These are phyloP conservation scores for Verbena officinalis DNA, from an alignment of 257 asterid species.

Conservation along the genomic window DNA sequence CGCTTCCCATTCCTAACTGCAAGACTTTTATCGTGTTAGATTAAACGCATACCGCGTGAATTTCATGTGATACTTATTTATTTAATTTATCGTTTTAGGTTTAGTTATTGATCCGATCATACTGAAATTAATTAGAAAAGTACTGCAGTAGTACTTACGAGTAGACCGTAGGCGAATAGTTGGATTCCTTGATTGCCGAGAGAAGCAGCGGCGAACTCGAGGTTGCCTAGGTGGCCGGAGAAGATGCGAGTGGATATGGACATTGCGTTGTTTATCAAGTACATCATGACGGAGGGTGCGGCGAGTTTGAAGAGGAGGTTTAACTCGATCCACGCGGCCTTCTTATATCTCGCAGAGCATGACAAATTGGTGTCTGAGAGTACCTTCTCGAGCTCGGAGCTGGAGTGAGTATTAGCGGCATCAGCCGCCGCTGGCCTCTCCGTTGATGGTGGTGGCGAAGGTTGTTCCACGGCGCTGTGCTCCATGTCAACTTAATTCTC, in stretches of 20 bases:
- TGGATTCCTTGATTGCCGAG: constrained; percentile 66
- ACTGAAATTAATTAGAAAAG: background rate
- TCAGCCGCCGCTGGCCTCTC: constrained; percentile 11
- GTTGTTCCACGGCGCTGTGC: background rate
- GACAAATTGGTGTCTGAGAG: constrained; percentile 37
- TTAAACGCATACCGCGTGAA: background rate
- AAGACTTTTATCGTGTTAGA: background rate
- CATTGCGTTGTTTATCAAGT: constrained; percentile 56
- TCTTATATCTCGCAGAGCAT: constrained; percentile 23
- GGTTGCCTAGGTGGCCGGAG: constrained; percentile 67
- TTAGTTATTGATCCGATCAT: background rate
- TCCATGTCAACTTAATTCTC: constrained; percentile 21
- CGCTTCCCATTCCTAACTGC: constrained; percentile 76
- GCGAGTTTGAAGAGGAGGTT: constrained; percentile 52
- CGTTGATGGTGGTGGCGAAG: background rate
- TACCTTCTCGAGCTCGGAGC: constrained; percentile 44
- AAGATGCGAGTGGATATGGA: constrained; percentile 58
- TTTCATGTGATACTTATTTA: too few relatives aligned
- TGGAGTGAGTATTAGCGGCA: constrained; percentile 23
- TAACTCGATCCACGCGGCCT: constrained; percentile 54
- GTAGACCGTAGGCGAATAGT: constrained; percentile 62
- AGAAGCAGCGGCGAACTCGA: constrained; percentile 62
- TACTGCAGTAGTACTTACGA: constrained; percentile 36
- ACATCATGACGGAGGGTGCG: constrained; percentile 52
- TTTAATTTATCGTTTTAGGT: background rate